Evolutionary conservation across 2,329 filamentous ascomycete species (phyloP), one percentile per base, ranked within the genome.

Genomic region (Aspergillus niger): DNA sequence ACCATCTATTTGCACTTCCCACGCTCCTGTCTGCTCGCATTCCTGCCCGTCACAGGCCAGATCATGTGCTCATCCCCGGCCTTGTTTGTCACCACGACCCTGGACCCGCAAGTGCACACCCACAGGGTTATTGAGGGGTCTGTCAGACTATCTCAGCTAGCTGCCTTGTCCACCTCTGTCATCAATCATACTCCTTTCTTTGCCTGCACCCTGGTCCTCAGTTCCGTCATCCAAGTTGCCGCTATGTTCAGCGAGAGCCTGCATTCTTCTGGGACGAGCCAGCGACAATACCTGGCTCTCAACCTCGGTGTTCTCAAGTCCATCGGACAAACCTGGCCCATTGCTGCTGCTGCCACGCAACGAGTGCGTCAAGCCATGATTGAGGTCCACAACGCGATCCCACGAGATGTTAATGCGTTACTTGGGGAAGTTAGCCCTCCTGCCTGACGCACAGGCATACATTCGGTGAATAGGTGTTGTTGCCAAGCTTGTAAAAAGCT

Each of bases 1-100:
- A 44, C 51, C 38, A 52, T 62, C 26, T 62, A 62, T 20, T 47
- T 62, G 5, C 60, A 62, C 44, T 62, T 55, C 13, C 38, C 60
- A 2, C 52, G 41, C 13, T 62, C 60, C 2, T 52, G 30, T 20
- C 52, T 59, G 15, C 47, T 56, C 3, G 20, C 26, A 6, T 62
- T 52, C 30, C 51, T 62, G 3, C 60, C 60, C 11, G 38, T 44
- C 20, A 52, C 56, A 17, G 28, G 57, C 8, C 44, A 47, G 2
- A 24, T 59, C 7, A 24, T 62, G 15, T 62, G 56, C 13, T 48
- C 44, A 17, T 43, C 38, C 10, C 56, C 56, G 20, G 48, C 56
- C 1, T 38, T 13, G 2, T 44, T 53, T 26, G 11, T 28, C 2
- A 32, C 56, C 8, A 44, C 8, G 13, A 53, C 56, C 2, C 11